phyloP scores from a whole-genome alignment of 805 yeast genomes.

The Lipomyces yamadae region DNA sequence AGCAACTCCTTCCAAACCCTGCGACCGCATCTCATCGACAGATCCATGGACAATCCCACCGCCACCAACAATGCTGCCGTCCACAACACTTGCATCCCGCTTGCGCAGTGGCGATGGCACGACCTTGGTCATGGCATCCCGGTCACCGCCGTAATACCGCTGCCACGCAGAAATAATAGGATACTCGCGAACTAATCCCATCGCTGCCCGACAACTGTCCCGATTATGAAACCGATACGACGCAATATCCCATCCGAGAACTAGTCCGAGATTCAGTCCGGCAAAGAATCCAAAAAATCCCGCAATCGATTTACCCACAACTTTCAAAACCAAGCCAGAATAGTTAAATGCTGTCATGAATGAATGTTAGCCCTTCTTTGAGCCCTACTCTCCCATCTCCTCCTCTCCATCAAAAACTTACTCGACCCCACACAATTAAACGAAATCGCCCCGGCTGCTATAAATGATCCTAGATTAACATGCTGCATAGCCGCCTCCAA shows the following conservation, averaged over 20 bases:
- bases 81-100: neutral
- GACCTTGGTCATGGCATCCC: conserved; percentile 24
- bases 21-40: neutral
- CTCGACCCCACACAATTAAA: conserved; percentile 7
- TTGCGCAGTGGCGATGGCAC: conserved; percentile 9
- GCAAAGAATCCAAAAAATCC: conserved; percentile 24
- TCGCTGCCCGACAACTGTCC: conserved; percentile 16
- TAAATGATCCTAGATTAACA: conserved; percentile 20
- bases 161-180: conserved; percentile 28
- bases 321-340: conserved; percentile 4
- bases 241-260: conserved; percentile 22
- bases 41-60: neutral
- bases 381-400: no score
- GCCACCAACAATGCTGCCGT: no score
- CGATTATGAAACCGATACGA: conserved; percentile 13
- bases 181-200: conserved; percentile 12
- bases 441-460: conserved; percentile 16
- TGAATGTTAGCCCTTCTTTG: neutral
- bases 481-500: conserved; percentile 15
- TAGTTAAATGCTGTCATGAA: neutral
- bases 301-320: conserved; percentile 13
- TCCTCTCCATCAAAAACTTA: neutral
- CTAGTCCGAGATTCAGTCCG: conserved; percentile 26
- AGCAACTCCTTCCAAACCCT: conserved; percentile 2
- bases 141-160: conserved; percentile 27